These are phyloP conservation scores for Jackrogersella multiformis DNA, from an alignment of 495 filamentous ascomycete genomes.

Conservation along the genomic window DNA sequence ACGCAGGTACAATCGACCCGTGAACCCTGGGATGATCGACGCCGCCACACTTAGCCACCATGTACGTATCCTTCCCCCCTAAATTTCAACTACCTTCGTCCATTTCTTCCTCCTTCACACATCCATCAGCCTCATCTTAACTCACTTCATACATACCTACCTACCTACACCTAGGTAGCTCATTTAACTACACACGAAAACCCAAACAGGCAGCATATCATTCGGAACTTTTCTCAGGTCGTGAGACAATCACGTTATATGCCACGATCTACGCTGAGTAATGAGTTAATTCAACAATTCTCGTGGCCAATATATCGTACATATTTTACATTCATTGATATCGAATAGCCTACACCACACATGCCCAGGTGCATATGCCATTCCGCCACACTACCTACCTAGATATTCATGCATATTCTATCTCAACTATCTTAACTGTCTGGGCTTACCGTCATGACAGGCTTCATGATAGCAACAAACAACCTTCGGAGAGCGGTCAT, in stretches of 20 bases:
- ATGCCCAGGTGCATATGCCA: slow-evolving; percentile 13
- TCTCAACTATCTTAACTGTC: slow-evolving; percentile 1
- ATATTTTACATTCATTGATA: too few species aligned
- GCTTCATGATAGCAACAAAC: slow-evolving; percentile 16
- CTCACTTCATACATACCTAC: neutral
- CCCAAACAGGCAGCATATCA: neutral
- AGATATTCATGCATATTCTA: slow-evolving; percentile 19
- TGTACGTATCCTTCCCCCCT: neutral
- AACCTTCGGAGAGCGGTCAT: slow-evolving; percentile 38
- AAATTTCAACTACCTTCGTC: neutral
- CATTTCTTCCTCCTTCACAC: slow-evolving; percentile 1
- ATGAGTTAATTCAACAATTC: neutral
- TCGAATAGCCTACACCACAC: too few species aligned
- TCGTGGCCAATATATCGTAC: too few species aligned
- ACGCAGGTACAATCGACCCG: slow-evolving; percentile 9
- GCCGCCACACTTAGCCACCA: slow-evolving; percentile 9
- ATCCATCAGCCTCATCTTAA: slow-evolving; percentile 32
- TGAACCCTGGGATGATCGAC: neutral
- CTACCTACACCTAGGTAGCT: too few species aligned
- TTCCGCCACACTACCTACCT: neutral
- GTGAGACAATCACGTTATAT: slow-evolving; percentile 29
- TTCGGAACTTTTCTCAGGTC: slow-evolving; percentile 3
- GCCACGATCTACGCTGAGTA: slow-evolving; percentile 8
- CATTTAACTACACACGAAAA: slow-evolving; percentile 3
- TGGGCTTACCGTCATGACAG: too few species aligned